Conservation (phyloP, 305 asterid genomes). For the Fraxinus greggii region DNA sequence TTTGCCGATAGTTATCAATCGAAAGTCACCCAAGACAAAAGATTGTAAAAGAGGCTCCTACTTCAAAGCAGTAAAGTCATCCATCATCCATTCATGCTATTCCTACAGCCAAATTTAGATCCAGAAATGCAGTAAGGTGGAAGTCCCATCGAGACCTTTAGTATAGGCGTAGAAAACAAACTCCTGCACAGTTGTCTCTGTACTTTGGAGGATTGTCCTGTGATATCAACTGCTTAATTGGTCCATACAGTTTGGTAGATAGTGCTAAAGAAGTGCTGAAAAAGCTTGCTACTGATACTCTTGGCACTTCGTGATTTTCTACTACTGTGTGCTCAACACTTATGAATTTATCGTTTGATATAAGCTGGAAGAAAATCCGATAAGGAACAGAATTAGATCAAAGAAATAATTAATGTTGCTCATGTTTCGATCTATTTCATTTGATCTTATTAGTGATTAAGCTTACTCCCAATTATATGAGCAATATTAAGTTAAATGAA, state of each 20-base stretch:
- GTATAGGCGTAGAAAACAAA: slow-evolving; percentile 28
- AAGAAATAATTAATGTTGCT: neutral
- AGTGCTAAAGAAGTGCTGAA: slow-evolving; percentile 42
- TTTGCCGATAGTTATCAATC: neutral
- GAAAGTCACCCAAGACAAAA: neutral
- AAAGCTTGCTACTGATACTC: slow-evolving; percentile 42
- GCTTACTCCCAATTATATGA: neutral
- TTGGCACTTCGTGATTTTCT: slow-evolving; percentile 34
- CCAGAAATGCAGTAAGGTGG: neutral
- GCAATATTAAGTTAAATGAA: neutral
- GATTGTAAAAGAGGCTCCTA: neutral
- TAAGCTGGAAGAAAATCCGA: slow-evolving; percentile 26
- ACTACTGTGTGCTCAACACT: slow-evolving; percentile 37
- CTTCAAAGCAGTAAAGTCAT: neutral
- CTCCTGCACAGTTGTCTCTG: slow-evolving; percentile 36
- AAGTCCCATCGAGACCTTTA: slow-evolving; percentile 33
- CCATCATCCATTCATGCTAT: neutral
- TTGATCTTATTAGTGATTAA: neutral
- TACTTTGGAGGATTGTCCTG: slow-evolving; percentile 40
- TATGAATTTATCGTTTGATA: slow-evolving; percentile 42
- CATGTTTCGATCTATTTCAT: neutral
- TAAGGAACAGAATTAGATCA: neutral
- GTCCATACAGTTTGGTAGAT: slow-evolving; percentile 30
- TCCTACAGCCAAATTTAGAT: neutral
- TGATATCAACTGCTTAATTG: slow-evolving; percentile 31